phyloP scores from a whole-genome alignment of 2,329 filamentous ascomycete genomes.

The Onygena corvina region DNA sequence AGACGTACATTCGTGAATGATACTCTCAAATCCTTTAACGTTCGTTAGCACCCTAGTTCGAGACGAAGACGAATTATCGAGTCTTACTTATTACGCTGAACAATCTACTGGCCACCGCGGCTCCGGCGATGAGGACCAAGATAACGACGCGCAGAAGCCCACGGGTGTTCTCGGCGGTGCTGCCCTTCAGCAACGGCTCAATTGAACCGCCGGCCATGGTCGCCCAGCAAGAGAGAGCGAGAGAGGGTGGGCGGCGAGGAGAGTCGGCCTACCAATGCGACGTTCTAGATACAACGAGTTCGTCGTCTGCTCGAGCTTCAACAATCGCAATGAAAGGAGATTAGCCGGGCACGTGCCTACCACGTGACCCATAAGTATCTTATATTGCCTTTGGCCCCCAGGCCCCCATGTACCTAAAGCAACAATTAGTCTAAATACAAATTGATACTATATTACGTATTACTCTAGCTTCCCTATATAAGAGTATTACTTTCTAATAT shows the following conservation, averaged over 20 bases:
- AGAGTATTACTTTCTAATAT: too few relatives aligned
- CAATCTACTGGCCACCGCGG: conserved; percentile 81
- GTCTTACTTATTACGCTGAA: conserved; percentile 92
- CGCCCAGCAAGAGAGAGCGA: conserved; percentile 19
- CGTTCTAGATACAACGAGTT: too few relatives aligned
- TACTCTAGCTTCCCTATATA: too few relatives aligned
- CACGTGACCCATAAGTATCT: too few relatives aligned
- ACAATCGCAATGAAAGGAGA: too few relatives aligned
- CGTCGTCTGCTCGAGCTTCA: too few relatives aligned
- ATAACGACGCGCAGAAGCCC: conserved; percentile 81
- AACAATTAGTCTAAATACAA: too few relatives aligned
- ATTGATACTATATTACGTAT: too few relatives aligned
- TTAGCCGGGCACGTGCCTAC: too few relatives aligned
- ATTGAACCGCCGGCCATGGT: conserved; percentile 27
- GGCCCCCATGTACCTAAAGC: too few relatives aligned
- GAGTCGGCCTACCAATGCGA: conserved; percentile 13
- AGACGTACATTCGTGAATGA: conserved; percentile 95
- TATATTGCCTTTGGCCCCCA: too few relatives aligned
- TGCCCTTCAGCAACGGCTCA: conserved; percentile 59
- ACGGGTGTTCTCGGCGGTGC: conserved; percentile 67
- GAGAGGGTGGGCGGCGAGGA: conserved; percentile 22
- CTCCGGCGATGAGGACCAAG: conserved; percentile 77
- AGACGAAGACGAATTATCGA: too few relatives aligned
- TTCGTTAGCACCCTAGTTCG: neutral
- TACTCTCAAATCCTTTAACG: conserved; percentile 77